Base-by-base conservation (phyloP, 768 basidiomycete species). In the Mycena pura region DNA sequence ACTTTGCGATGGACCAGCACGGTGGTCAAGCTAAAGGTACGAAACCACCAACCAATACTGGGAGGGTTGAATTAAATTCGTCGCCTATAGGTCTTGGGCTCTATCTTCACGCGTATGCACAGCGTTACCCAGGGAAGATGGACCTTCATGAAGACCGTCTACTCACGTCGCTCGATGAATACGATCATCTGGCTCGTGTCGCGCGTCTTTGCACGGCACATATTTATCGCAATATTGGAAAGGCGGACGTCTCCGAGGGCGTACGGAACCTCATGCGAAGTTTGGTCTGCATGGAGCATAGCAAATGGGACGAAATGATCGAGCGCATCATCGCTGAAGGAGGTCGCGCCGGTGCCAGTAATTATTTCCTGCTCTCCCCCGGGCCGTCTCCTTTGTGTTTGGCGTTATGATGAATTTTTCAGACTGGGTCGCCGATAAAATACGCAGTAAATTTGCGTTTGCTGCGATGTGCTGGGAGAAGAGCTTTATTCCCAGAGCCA, bases 391-490 rank as follows among this genome's bases (percentile, higher is more conserved):
- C n/a, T n/a, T n/a, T n/a, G n/a, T n/a, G n/a, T 11, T 28, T n/a
- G n/a, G n/a, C n/a, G n/a, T n/a, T n/a, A n/a, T n/a, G n/a, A n/a
- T 19, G 28, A n/a, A 29, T 14, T 44, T 31, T 7, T 3, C 15
- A 74, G 72, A 73, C 45, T 74, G 74, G 71, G 45, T 74, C 0
- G 24, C 50, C 5, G 68, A 74, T 27, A 73, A 75, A 46, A 44
- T 62, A 7, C 29, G 63, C 4, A 60, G 64, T n/a, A 59, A 68
- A 8, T 76, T 75, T 53, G 71, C 66, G 0, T 66, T 73, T 24
- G 32, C 64, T 5, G 74, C 48, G 1, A 60, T 76, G 17, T 76
- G 74, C 55, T 76, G 74, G 74, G 67, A 67, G 38, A 66, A 63
- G 21, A 72, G 72, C 39, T 66, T 56, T n/a, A 73, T 75, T 14